Evolutionary conservation across 345 rosid species (phyloP).

Genomic region (Xanthoceras sorbifolium): DNA sequence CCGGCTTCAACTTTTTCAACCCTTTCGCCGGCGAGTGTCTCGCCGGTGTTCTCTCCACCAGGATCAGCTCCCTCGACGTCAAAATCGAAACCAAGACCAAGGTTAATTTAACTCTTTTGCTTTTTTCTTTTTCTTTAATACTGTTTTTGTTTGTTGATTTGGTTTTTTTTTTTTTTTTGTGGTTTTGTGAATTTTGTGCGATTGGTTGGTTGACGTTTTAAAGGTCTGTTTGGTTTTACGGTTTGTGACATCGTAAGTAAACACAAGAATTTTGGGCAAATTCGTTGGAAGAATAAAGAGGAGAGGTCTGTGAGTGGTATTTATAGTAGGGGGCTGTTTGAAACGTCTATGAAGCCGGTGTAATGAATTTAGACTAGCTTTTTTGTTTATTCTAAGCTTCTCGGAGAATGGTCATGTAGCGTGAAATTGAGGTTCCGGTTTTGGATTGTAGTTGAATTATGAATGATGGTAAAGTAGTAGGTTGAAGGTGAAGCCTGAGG

Average conservation of each 20-base stretch:
- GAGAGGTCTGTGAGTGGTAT: too few species aligned
- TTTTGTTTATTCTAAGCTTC: too few species aligned
- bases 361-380: too few species aligned
- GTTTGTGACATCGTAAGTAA: neutral
- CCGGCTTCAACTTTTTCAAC: conserved; percentile 77
- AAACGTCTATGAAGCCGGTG: too few species aligned
- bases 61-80: conserved; percentile 86
- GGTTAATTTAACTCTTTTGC: conserved; percentile 28
- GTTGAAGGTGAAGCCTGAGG: neutral
- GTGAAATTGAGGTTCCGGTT: neutral
- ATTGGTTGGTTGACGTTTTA: neutral
- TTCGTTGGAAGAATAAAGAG: too few species aligned
- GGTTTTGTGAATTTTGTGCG: neutral
- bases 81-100: conserved; percentile 94
- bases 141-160: neutral
- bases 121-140: neutral
- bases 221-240: neutral
- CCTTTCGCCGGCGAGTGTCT: conserved; percentile 73
- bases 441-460: neutral
- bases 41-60: conserved; percentile 87
- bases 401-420: neutral
- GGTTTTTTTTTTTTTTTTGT: neutral
- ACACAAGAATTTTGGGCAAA: too few species aligned
- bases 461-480: neutral
- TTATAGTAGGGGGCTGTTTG: too few species aligned